phyloP scores from a whole-genome alignment of 768 basidiomycete species.

The Podaxis sp. region DNA sequence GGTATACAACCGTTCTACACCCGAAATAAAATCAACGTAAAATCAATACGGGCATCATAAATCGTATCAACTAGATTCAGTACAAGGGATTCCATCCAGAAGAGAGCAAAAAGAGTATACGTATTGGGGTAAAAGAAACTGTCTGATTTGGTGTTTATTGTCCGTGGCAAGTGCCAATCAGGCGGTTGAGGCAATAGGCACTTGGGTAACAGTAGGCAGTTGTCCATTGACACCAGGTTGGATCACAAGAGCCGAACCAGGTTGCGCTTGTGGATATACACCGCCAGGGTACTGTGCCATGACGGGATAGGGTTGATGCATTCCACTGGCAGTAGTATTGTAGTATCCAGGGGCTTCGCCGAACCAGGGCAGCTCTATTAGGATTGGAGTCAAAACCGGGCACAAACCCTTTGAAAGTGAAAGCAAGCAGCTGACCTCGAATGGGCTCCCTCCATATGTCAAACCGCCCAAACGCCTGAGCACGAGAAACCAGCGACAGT shows the following conservation, averaged over 20 bases:
- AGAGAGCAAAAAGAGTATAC: not conserved
- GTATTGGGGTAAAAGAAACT: not conserved
- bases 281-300: conserved; percentile 29
- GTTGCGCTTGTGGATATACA: conserved; percentile 27
- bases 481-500: conserved; percentile 53
- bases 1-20: not conserved
- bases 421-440: conserved; percentile 33
- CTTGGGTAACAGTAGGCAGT: conserved; percentile 59
- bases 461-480: conserved; percentile 52
- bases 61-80: conserved; percentile 2
- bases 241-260: conserved; percentile 66
- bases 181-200: conserved; percentile 23
- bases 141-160: not conserved
- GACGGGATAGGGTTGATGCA: conserved; percentile 30
- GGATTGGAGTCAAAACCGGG: not conserved
- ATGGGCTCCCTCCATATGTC: conserved; percentile 62
- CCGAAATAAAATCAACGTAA: not conserved
- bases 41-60: not conserved
- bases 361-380: conserved; percentile 72
- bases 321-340: conserved; percentile 35
- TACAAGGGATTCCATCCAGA: not conserved
- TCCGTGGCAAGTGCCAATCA: not conserved
- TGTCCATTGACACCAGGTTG: conserved; percentile 65
- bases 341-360: conserved; percentile 69
- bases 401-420: not conserved